Base-by-base conservation (phyloP, 108 stramenopile species). In the Fragilaria radians region DNA sequence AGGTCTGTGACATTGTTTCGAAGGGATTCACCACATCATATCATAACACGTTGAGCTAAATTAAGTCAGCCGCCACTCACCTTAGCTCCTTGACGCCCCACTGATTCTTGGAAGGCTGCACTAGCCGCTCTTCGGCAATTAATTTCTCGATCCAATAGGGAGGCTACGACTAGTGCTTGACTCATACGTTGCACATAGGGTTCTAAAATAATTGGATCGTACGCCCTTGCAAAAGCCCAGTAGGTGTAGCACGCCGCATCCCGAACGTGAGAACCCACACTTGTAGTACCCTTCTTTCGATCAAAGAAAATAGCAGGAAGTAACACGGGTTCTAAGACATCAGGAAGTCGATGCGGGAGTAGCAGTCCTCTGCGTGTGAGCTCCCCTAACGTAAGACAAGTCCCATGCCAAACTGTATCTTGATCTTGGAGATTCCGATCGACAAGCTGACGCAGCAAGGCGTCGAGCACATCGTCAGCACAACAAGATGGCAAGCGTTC, bases 211-310 rank as follows among this genome's bases (percentile, higher is more conserved):
- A 57, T 52, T 18, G 98, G 96, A 23, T 77, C 76, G 66, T 98
- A 99, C 4, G 99, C 97, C 45, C 99, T 73, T 4, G 97, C 96
- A 66, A 98, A 95, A 0, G 99, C 96, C 99, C 99, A 99, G 66
- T 89, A 96, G 7, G 96, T 95, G 64, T 99, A 99, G 57, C 96
- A 98, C 18, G 95, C 95, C 1, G 99, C 95, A 71, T 99, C 99
- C 18, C 99, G 71, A 28, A 99, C 99, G 62, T 99, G 91, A 0
- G 96, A 73, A 0, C 99, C 99, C 0, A 98, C 91, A 56, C 94
- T 91, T 25, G 88, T 78, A 54, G 91, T 82, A 7, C 90, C 87
- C 17, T 95, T 63, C 24, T 85, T 78, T 17, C 94, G 79, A 68
- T 99, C 99, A 65, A 91, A 99, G 32, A 82, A 33, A 61, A 88